These are phyloP conservation scores for Teunomyces lycoperdinae DNA, from an alignment of 805 yeast genomes.

Conservation along the genomic window DNA sequence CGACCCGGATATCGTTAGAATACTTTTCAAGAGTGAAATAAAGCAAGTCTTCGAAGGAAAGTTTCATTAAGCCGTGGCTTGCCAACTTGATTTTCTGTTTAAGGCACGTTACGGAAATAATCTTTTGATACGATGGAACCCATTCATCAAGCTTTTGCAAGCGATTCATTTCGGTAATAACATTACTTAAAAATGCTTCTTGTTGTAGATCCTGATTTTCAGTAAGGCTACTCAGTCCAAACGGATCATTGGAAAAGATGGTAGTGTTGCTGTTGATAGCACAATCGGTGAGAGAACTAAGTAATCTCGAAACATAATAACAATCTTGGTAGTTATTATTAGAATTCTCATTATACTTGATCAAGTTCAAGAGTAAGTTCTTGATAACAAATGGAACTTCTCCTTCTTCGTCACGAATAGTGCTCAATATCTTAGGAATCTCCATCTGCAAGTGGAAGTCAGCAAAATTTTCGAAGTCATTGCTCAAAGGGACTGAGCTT, in stretches of 20 bases:
- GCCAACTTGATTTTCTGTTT: slow-evolving; percentile 60
- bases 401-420: slow-evolving; percentile 60
- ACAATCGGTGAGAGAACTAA: slow-evolving; percentile 48
- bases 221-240: background rate
- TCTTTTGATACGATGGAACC: slow-evolving; percentile 69
- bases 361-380: slow-evolving; percentile 61
- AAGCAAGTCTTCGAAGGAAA: slow-evolving; percentile 55
- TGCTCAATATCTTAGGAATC: slow-evolving; percentile 60
- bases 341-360: slow-evolving; percentile 83
- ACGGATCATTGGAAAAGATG: slow-evolving; percentile 7
- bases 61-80: slow-evolving; percentile 47
- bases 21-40: slow-evolving; percentile 48
- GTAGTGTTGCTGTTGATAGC: slow-evolving; percentile 18
- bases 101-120: slow-evolving; percentile 56
- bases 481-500: slow-evolving; percentile 65
- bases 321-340: slow-evolving; percentile 75
- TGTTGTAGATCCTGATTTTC: slow-evolving; percentile 8
- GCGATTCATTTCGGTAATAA: slow-evolving; percentile 65
- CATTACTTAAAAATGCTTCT: slow-evolving; percentile 23
- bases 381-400: slow-evolving; percentile 57
- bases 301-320: slow-evolving; percentile 57
- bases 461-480: slow-evolving; percentile 73
- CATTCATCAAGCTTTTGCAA: slow-evolving; percentile 78
- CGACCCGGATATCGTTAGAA: slow-evolving; percentile 53
- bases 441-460: slow-evolving; percentile 67